Percentiles rank a stretch among this genome's conserved stretches.
Evolutionary conservation across 1,139 yeast species (phyloP).

Genomic region (Yamadazyma spencermartinsiae): DNA sequence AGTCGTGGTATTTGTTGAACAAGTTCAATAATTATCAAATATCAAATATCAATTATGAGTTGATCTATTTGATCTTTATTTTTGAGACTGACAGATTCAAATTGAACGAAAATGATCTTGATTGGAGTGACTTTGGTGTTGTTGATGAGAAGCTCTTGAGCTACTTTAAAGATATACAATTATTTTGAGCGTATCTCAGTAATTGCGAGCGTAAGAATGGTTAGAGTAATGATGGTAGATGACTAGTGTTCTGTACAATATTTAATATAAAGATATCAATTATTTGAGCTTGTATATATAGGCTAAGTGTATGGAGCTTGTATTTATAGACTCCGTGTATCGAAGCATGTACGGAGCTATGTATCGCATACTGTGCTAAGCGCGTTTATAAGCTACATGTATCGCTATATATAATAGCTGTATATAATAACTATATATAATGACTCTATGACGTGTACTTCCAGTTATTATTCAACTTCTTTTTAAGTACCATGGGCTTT

Average conservation of each 20-base stretch:
- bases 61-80: conserved; percentile 43
- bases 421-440: neutral
- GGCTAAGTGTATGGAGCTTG: too few relatives aligned
- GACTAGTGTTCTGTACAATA: too few relatives aligned
- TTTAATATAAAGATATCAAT: too few relatives aligned
- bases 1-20: conserved; percentile 32
- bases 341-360: neutral
- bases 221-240: too few relatives aligned
- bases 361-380: neutral
- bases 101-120: conserved; percentile 14
- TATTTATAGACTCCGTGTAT: too few relatives aligned
- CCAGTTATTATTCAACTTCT: conserved; percentile 43
- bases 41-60: conserved; percentile 41
- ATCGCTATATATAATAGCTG: neutral
- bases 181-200: too few relatives aligned
- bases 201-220: too few relatives aligned
- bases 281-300: too few relatives aligned
- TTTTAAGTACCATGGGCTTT: conserved; percentile 59
- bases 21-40: conserved; percentile 41
- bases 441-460: conserved; percentile 19
- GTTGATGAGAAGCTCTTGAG: conserved; percentile 22
- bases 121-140: conserved; percentile 36
- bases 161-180: conserved; percentile 15
- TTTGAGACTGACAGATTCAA: conserved; percentile 16
- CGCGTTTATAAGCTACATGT: neutral